phyloP scores from a whole-genome alignment of 2,329 filamentous ascomycete species.

The Pseudogymnoascus pannorum region DNA sequence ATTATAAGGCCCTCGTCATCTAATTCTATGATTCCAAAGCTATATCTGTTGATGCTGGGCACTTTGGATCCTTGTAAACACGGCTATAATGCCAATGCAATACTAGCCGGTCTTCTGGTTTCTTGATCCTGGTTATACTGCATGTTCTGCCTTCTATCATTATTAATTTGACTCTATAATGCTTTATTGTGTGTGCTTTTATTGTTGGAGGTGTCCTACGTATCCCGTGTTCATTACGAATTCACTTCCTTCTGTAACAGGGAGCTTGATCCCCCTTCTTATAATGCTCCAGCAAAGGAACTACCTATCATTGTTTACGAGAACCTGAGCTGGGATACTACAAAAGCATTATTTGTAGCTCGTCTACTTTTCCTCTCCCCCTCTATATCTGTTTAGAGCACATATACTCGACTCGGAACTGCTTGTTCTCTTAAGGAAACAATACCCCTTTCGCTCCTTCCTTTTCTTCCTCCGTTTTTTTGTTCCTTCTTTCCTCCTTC shows the following conservation, averaged over 20 bases:
- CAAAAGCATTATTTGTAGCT: background rate
- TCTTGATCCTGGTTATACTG: background rate
- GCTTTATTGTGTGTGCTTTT: background rate
- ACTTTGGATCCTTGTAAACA: background rate
- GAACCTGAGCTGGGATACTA: background rate
- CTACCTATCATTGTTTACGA: background rate
- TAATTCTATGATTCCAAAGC: background rate
- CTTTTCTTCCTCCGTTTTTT: background rate
- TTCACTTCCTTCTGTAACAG: background rate
- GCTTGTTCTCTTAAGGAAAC: background rate
- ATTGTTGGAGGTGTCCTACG: background rate
- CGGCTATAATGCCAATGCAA: no score
- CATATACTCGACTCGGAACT: no score
- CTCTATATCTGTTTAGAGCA: background rate
- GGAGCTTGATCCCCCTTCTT: background rate
- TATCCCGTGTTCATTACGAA: background rate
- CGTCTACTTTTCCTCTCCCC: background rate
- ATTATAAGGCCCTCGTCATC: no score
- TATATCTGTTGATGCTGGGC: background rate
- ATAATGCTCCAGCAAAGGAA: background rate
- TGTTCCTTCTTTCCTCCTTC: background rate
- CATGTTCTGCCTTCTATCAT: background rate
- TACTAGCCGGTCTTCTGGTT: background rate
- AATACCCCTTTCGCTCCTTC: background rate
- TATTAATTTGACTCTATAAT: background rate